Evolutionary conservation across 202 grass and related monocot genomes (phyloP), one percentile per base, ranked within the genome.

Genomic region (Musa balbisiana): DNA sequence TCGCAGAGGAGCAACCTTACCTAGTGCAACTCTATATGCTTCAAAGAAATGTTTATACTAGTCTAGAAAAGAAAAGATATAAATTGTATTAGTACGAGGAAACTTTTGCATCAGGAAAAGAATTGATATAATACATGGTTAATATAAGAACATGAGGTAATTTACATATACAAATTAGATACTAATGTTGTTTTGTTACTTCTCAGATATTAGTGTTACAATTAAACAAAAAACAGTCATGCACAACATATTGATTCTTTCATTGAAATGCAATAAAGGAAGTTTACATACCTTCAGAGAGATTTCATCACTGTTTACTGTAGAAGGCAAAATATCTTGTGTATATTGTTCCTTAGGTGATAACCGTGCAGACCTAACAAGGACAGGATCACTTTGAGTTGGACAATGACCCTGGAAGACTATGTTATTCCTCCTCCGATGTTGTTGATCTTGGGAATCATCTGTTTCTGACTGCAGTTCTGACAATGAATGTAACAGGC

Each of bases 291-390:
- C 78, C 78, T 80, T 72, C 73, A 29, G 55, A 52, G 11, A 21
- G 51, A 51, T 81, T 71, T 81, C 71, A 76, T 72, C 75, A 49
- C 17, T 58, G n/a, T 52, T 51, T 59, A 25, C 62, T 10, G 55
- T 70, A 75, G 79, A 78, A 82, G 67, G 79, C 49, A 51, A 25
- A 60, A 80, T 73, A 23, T 69, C 66, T 76, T 88, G 60, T 3
- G 58, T 43, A 76, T 58, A 12, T 58, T 22, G 82, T 80, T 60
- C 65, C 82, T 64, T 55, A 67, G 27, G 66, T 50, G 51, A 24
- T 24, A 52, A 62, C 23, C 14, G 29, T 79, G 53, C 27, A 78
- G 21, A 63, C 49, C 73, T 80, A 33, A 58, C 67, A 49, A 16
- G 64, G 8, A 68, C 58, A 78, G 63, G 58, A 11, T 80, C 68